Evolutionary conservation across 306 rosid species (phyloP).

Genomic region (Cucurbita moschata): DNA sequence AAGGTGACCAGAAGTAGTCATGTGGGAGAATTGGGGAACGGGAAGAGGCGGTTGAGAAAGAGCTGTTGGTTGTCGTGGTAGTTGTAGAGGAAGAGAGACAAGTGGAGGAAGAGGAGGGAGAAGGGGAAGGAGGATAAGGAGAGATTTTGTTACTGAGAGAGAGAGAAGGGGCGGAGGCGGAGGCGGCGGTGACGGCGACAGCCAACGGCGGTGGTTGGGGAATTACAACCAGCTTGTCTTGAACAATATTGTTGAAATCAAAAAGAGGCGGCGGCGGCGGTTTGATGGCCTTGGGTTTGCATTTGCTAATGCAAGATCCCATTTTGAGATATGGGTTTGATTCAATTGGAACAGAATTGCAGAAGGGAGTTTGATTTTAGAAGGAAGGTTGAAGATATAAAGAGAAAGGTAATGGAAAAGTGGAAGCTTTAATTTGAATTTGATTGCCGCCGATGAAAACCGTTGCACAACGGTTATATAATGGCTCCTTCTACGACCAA

Average conservation of each 20-base stretch:
- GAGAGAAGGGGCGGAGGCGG: not conserved
- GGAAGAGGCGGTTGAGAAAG: conserved; percentile 35
- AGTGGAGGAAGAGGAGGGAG: conserved; percentile 42
- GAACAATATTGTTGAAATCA: conserved; percentile 2
- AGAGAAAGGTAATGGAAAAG: conserved; percentile 10
- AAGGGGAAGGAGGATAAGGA: conserved; percentile 47
- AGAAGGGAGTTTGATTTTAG: not conserved
- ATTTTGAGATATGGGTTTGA: conserved; percentile 12
- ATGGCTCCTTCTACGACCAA: no score
- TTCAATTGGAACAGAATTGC: not conserved
- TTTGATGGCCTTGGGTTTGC: conserved; percentile 30
- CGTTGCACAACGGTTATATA: conserved; percentile 66
- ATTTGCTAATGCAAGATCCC: conserved; percentile 96
- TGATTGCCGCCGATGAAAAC: conserved; percentile 55
- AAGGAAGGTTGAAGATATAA: conserved; percentile 10
- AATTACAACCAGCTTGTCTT: conserved; percentile 34
- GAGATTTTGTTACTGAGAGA: conserved; percentile 24
- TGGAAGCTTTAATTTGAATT: conserved; percentile 32
- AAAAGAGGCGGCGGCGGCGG: not conserved
- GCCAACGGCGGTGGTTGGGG: conserved; percentile 17
- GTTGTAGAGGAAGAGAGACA: conserved; percentile 23
- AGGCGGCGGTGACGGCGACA: no score
- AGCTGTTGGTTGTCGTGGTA: conserved; percentile 22
- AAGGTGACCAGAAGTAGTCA: conserved; percentile 47
- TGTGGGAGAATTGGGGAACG: conserved; percentile 45